Evolutionary conservation across 352 stramenopile genomes (phyloP), one percentile per base, ranked within the genome.

Genomic region (Globisporangium nagaii): DNA sequence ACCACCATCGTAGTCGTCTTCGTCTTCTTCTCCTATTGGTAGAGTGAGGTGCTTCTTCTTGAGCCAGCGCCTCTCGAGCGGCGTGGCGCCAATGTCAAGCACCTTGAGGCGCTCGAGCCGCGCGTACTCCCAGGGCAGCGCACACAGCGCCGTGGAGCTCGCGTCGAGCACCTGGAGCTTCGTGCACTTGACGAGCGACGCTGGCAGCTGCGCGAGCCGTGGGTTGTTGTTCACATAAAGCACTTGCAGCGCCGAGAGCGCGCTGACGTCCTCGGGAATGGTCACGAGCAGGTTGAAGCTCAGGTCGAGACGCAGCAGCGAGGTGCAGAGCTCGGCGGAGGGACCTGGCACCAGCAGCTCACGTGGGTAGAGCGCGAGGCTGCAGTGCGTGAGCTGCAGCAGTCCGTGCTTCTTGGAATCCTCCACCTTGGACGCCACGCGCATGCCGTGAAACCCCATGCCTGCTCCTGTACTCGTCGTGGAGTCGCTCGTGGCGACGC

Each of bases 221-320:
- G 81, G 84, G 48, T 97, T 97, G 50, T 91, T 70, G 56, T 91
- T 93, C 27, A 96, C 58, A 66, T 84, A 95, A 12, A 97, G 70
- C 48, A 88, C 63, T 42, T 86, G 78, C 7, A 97, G 77, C 20
- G 58, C 61, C 25, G 59, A 42, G 25, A 96, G 70, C 5, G 60
- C 50, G 20, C 70, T 63, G 37, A 97, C 71, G 7, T 66, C 57
- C 30, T 82, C 68, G 0, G 86, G 82, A 8, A 96, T 60, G 2
- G 59, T 49, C 24, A 63, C 37, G 15, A 96, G 57, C 4, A 84
- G 61, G 56, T 97, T 97, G 61, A 83, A 80, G 50, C 79, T 89
- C 30, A 96, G 58, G 55, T 97, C 86, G 28, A 96, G 60, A 0
- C 85, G 86, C 28, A 80, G 42, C 5, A 96, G 67, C 19, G 68